These are phyloP conservation scores for Nidularia sp. DNA, from an alignment of 768 basidiomycete species.

Conservation along the genomic window DNA sequence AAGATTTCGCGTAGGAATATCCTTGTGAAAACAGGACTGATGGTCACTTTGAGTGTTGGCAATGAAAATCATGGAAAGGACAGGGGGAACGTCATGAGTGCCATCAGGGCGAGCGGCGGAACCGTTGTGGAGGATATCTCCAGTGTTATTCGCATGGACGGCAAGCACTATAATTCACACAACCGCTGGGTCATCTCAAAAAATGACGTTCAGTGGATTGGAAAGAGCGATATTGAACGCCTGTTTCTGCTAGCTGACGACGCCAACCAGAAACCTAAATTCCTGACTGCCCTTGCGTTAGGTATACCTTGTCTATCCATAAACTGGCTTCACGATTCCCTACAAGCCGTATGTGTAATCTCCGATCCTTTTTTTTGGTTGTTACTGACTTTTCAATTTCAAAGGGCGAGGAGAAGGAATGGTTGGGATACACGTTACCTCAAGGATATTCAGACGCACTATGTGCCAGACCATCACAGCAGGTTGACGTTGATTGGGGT, in stretches of 20 bases:
- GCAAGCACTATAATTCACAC: slow-evolving; percentile 33
- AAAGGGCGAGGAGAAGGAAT: slow-evolving; percentile 43
- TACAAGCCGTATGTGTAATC: slow-evolving; percentile 22
- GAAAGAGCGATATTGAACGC: slow-evolving; percentile 38
- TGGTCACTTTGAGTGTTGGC: slow-evolving; percentile 47
- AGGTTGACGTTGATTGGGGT: slow-evolving; percentile 46
- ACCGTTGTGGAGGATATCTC: slow-evolving; percentile 61
- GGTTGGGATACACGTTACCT: slow-evolving; percentile 55
- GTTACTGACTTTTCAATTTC: slow-evolving; percentile 1
- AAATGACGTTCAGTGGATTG: slow-evolving; percentile 42
- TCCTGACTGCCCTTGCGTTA: slow-evolving; percentile 74
- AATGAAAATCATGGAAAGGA: slow-evolving; percentile 30
- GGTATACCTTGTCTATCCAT: slow-evolving; percentile 79
- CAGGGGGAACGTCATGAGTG: slow-evolving; percentile 35
- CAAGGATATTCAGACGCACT: slow-evolving; percentile 50
- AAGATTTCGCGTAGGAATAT: slow-evolving; percentile 27
- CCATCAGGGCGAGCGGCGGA: slow-evolving; percentile 51
- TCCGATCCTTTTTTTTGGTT: neutral
- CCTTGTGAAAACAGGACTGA: slow-evolving; percentile 49
- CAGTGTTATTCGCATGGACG: slow-evolving; percentile 52
- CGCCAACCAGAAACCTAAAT: slow-evolving; percentile 71
- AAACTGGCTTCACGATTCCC: slow-evolving; percentile 46
- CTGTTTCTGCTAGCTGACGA: slow-evolving; percentile 70
- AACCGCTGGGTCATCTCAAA: slow-evolving; percentile 51
- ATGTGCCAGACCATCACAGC: slow-evolving; percentile 35